Base-by-base conservation (phyloP, 2,329 filamentous ascomycete genomes). In the Aspergillus ibericus region DNA sequence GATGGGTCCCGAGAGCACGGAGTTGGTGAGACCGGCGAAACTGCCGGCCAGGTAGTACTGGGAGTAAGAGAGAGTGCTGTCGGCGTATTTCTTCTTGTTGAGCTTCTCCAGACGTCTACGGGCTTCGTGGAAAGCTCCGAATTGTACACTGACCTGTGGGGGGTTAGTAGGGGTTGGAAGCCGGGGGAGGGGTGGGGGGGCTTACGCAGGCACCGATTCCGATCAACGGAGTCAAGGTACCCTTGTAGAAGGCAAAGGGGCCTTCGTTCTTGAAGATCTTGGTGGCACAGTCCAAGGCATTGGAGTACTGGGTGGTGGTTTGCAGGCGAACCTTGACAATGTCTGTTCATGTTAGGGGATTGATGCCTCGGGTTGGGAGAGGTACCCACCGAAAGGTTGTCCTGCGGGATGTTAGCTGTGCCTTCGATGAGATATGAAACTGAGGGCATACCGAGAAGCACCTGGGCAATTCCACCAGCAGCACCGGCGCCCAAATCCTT, bases 261-360 rank as follows among this genome's bases (percentile, higher is more conserved):
- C 95, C 95, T 77, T 99, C 95, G 70, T 91, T 88, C 70, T 86
- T 87, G 78, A 91, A 91, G 79, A 99, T 98, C 63, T 89, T 86
- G 53, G 84, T 83, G 7, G 93, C 95, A 66, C 91, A 91, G 69
- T 91, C 83, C 48, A 96, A 78, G 54, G 95, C 95, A 64, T 86
- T 88, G 54, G 85, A 83, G 82, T 97, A 96, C 67, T 91, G 85
- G 20, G 84, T 87, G 55, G 89, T 90, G 15, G 95, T 99, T 77
- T 99, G 95, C 50, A 99, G 84, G 56, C 95, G 91, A 70, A 99
- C 95, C 81, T 99, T 99, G 81, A 99, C 89, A 64, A 97, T 98
- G 82, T 97, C 93, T 86, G 68, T 48, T 22, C 44, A 52, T 47
- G 48, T 59, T 59, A 64, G 60, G 61, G 47, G 34, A 25, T 25